These are phyloP conservation scores for Russula sp. DNA, from an alignment of 768 basidiomycete species.

Conservation along the genomic window DNA sequence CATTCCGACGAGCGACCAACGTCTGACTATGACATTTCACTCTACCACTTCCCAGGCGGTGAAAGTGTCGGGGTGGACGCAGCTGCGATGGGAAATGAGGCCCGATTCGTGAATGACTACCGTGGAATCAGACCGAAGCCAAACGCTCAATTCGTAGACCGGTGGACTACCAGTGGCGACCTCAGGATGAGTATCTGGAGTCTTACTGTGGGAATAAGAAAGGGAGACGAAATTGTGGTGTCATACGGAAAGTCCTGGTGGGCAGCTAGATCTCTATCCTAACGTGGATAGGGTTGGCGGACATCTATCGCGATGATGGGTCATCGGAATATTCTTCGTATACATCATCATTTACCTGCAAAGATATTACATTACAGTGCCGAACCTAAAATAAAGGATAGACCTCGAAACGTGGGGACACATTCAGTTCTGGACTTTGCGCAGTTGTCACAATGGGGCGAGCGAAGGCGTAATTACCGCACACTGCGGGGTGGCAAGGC, in stretches of 20 bases:
- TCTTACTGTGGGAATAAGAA: slow-evolving; percentile 54
- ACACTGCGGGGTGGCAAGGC: slow-evolving; percentile 10
- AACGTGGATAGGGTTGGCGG: slow-evolving; percentile 11
- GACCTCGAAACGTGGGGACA: slow-evolving; percentile 17
- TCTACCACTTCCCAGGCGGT: slow-evolving; percentile 53
- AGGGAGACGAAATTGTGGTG: slow-evolving; percentile 82
- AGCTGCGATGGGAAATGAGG: slow-evolving; percentile 73
- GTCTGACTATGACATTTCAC: slow-evolving; percentile 86
- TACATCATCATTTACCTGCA: slow-evolving; percentile 7
- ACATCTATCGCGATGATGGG: slow-evolving; percentile 11
- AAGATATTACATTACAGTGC: slow-evolving; percentile 11
- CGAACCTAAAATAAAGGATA: slow-evolving; percentile 24
- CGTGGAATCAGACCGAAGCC: slow-evolving; percentile 67
- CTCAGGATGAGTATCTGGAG: slow-evolving; percentile 78
- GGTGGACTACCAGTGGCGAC: slow-evolving; percentile 52
- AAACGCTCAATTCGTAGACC: slow-evolving; percentile 69
- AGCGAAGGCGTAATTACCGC: slow-evolving; percentile 12
- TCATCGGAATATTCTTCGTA: slow-evolving; percentile 9
- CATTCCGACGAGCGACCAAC: slow-evolving; percentile 70
- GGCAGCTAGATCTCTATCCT: slow-evolving; percentile 44
- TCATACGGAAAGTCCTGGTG: slow-evolving; percentile 90
- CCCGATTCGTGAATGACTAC: slow-evolving; percentile 89
- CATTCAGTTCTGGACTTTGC: slow-evolving; percentile 13
- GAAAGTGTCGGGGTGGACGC: slow-evolving; percentile 81
- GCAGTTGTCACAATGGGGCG: slow-evolving; percentile 2